Conservation (phyloP, 768 basidiomycete species). For the Floccularia luteovirens region DNA sequence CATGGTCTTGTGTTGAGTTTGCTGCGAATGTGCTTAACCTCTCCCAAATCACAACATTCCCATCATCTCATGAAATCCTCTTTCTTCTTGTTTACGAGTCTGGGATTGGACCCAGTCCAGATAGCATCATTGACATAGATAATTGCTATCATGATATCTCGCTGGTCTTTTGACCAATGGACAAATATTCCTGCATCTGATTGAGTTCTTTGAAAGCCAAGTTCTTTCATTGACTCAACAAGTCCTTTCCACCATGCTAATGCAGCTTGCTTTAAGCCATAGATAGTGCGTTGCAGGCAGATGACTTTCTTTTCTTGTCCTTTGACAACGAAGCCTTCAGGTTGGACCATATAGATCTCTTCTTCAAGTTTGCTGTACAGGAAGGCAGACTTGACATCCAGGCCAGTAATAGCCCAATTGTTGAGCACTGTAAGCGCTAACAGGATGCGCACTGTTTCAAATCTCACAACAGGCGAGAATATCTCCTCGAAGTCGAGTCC, state of each 20-base stretch:
- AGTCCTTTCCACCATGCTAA: background rate
- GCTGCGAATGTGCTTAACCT: constrained; percentile 13
- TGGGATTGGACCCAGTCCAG: constrained; percentile 7
- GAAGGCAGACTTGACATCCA: background rate
- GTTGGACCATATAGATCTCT: background rate
- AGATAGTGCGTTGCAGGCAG: background rate
- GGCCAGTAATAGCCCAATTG: background rate
- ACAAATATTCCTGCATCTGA: background rate
- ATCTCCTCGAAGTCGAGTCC: constrained; percentile 1
- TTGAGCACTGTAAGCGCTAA: background rate
- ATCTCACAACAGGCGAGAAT: background rate
- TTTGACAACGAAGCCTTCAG: background rate
- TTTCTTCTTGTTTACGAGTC: constrained; percentile 9
- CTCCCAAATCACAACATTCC: constrained; percentile 21
- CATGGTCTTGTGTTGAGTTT: constrained; percentile 16
- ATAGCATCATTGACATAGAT: constrained; percentile 29
- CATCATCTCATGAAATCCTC: constrained; percentile 16
- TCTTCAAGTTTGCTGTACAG: background rate
- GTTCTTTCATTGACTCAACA: background rate
- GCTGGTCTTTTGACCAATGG: background rate
- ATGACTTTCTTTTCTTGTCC: background rate
- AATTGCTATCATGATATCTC: constrained; percentile 16
- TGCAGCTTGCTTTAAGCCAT: background rate
- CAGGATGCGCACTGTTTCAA: background rate
- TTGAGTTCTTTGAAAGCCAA: background rate